Conservation (phyloP, 176 grass and related monocot genomes). For the Musa schizocarpa region DNA sequence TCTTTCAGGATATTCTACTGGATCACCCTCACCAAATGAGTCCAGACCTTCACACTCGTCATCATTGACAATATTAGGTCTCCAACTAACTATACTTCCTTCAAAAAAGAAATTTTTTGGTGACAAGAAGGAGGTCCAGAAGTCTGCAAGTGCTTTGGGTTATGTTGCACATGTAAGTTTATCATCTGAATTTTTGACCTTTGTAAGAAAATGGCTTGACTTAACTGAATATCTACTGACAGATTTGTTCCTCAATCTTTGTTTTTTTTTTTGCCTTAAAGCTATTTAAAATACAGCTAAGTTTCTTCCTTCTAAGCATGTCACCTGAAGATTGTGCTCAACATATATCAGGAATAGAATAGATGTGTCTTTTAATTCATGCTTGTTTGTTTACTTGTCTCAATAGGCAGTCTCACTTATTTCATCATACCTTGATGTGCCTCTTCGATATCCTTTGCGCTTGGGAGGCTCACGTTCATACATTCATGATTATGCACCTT, state of each 20-base stretch:
- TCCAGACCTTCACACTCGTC: constrained; percentile 27
- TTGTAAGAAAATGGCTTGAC: not conserved
- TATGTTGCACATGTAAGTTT: constrained; percentile 79
- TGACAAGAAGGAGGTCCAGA: constrained; percentile 71
- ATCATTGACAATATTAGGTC: constrained; percentile 49
- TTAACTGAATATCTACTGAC: not conserved
- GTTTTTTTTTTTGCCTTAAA: not conserved
- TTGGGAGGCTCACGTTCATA: constrained; percentile 71
- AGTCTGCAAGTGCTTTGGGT: constrained; percentile 57
- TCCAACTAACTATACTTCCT: constrained; percentile 46
- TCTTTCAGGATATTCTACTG: constrained; percentile 39
- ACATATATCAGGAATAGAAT: not conserved
- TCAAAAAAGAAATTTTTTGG: constrained; percentile 63
- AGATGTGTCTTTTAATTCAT: not conserved
- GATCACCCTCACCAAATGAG: constrained; percentile 26
- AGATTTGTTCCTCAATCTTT: not conserved
- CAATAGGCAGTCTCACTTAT: constrained; percentile 61
- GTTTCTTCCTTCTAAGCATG: not conserved
- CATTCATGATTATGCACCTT: constrained; percentile 67
- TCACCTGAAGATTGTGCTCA: not conserved
- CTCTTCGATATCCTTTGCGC: constrained; percentile 75
- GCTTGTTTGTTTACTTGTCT: constrained; percentile 27
- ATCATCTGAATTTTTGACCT: not conserved
- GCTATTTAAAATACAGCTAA: not conserved
- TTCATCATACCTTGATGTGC: constrained; percentile 69